Evolutionary conservation across 345 rosid species (phyloP).

Genomic region (Brassica incana): DNA sequence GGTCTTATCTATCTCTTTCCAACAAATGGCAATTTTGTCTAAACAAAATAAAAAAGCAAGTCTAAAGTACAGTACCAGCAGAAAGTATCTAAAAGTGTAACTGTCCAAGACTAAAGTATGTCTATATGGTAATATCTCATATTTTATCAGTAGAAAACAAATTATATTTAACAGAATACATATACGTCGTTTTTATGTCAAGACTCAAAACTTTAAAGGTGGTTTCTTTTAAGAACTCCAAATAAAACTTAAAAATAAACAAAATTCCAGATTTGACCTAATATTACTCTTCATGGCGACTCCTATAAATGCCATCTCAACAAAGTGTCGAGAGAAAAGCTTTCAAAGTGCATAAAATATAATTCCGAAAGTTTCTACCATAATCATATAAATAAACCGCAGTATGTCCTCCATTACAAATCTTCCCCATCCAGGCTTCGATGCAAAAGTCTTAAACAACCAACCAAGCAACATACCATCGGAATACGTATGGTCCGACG

Average conservation of each 20-base stretch:
- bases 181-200: not conserved
- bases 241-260: not conserved
- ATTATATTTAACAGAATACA: too few relatives aligned
- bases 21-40: too few relatives aligned
- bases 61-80: too few relatives aligned
- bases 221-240: not conserved
- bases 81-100: too few relatives aligned
- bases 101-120: too few relatives aligned
- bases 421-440: not conserved
- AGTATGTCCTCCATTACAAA: not conserved
- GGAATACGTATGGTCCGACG: not conserved
- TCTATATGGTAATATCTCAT: too few relatives aligned
- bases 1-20: too few relatives aligned
- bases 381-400: not conserved
- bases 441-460: not conserved
- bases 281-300: not conserved
- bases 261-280: not conserved
- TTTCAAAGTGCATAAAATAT: not conserved
- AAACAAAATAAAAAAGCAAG: too few relatives aligned
- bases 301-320: not conserved
- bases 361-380: not conserved
- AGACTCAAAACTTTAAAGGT: not conserved
- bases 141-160: too few relatives aligned
- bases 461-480: constrained; percentile 10
- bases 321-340: not conserved